Percentiles rank a stretch among this genome's conserved stretches.
Conservation (phyloP, 179 eudicot genomes). For the Monotropa hypopitys region DNA sequence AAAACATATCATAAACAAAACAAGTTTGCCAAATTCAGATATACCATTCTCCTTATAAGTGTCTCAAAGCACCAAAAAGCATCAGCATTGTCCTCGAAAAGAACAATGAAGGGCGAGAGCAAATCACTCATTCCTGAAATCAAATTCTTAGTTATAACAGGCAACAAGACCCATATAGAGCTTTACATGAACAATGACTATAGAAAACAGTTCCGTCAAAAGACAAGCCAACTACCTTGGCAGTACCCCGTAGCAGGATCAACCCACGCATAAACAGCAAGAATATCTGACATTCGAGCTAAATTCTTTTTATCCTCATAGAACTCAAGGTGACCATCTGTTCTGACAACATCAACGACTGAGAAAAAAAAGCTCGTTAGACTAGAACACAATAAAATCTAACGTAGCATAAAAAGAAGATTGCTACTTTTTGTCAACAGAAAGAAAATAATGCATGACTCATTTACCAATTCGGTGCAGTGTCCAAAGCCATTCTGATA, state of each 20-base stretch:
- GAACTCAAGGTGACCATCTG: slow-evolving; percentile 88
- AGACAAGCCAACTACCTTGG: slow-evolving; percentile 53
- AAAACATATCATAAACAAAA: slow-evolving; percentile 17
- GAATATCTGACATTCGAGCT: slow-evolving; percentile 98
- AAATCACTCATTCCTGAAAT: slow-evolving; percentile 89
- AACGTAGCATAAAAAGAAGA: not conserved
- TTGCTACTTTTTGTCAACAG: not conserved
- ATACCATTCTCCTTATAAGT: slow-evolving; percentile 93
- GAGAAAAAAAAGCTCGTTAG: slow-evolving; percentile 14
- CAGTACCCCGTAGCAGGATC: slow-evolving; percentile 98
- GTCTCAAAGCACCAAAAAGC: slow-evolving; percentile 99
- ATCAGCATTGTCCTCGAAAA: slow-evolving; percentile 95
- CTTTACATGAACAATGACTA: not conserved
- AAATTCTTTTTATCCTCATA: slow-evolving; percentile 83
- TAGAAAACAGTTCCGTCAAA: not conserved
- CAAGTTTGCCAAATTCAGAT: slow-evolving; percentile 5
- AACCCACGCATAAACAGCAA: slow-evolving; percentile 99
- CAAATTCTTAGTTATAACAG: slow-evolving; percentile 7
- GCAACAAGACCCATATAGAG: not conserved
- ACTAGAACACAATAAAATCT: not conserved
- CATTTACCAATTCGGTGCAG: slow-evolving; percentile 80
- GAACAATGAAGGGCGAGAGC: slow-evolving; percentile 90
- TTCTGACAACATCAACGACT: slow-evolving; percentile 99
- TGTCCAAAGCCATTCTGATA: slow-evolving; percentile 98
- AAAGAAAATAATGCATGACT: not conserved